Evolutionary conservation across 1,139 yeast genomes (phyloP).

Genomic region (Kodamaea fungicola): DNA sequence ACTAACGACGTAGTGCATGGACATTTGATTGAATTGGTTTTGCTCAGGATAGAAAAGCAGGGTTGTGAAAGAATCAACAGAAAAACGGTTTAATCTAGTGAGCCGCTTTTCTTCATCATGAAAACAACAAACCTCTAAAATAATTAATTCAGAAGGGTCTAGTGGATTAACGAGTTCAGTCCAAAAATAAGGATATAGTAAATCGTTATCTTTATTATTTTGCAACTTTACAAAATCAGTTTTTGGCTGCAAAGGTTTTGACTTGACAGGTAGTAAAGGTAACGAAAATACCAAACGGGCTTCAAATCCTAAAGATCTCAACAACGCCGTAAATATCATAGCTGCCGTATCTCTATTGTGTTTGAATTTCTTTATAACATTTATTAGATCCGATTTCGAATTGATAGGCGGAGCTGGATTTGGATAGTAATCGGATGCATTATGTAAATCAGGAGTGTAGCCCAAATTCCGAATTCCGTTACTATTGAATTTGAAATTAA

Average conservation of each 20-base stretch:
- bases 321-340: constrained; percentile 30
- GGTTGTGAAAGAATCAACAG: constrained; percentile 10
- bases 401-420: constrained; percentile 16
- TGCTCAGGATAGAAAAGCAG: constrained; percentile 22
- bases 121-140: constrained; percentile 31
- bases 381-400: constrained; percentile 13
- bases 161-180: constrained; percentile 37
- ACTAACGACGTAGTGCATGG: constrained; percentile 32
- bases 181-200: constrained; percentile 40
- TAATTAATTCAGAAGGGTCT: constrained; percentile 22
- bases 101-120: constrained; percentile 29
- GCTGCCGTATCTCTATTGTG: constrained; percentile 40
- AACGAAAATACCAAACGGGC: constrained; percentile 33
- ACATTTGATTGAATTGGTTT: constrained; percentile 29
- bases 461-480: constrained; percentile 37
- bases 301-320: constrained; percentile 32
- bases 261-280: constrained; percentile 24
- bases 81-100: constrained; percentile 19
- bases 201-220: constrained; percentile 31
- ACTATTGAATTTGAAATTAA: constrained; percentile 30
- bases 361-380: constrained; percentile 22
- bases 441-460: constrained; percentile 17
- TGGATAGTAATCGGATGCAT: constrained; percentile 20
- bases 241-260: constrained; percentile 22
- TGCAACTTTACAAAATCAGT: constrained; percentile 19